Evolutionary conservation across 2,329 filamentous ascomycete species (phyloP).

Genomic region (Pseudogymnoascus sp.): DNA sequence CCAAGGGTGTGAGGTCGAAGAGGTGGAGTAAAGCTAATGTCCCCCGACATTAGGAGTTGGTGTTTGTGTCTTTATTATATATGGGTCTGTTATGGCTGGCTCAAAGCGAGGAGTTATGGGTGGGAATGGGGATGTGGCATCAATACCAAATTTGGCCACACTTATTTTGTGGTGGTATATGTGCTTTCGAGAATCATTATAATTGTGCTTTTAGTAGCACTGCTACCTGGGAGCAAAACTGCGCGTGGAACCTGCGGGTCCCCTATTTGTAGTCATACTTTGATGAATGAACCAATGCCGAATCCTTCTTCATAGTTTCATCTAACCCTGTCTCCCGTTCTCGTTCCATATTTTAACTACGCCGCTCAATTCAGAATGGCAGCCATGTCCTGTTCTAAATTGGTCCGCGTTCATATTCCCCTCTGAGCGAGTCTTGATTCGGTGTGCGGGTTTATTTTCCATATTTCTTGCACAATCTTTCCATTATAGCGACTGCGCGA

Average conservation of each 20-base stretch:
- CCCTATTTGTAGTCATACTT: not conserved
- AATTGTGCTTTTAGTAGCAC: not conserved
- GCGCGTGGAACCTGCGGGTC: not conserved
- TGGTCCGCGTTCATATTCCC: not conserved
- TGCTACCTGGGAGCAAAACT: not conserved
- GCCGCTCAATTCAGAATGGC: not conserved
- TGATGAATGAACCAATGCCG: not conserved
- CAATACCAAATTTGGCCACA: not conserved
- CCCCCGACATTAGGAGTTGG: not conserved
- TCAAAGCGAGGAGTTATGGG: not conserved
- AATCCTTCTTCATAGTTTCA: not conserved
- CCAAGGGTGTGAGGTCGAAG: slow-evolving; percentile 60
- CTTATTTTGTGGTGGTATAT: not conserved
- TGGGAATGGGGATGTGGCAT: not conserved
- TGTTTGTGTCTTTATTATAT: not conserved
- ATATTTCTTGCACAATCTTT: slow-evolving; percentile 64
- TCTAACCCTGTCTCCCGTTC: not conserved
- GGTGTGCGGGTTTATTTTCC: slow-evolving; percentile 26
- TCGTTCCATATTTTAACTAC: not conserved
- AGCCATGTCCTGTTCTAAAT: not conserved
- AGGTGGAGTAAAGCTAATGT: not conserved
- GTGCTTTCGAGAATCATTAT: not conserved
- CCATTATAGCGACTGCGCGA: slow-evolving; percentile 75
- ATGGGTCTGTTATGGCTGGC: not conserved
- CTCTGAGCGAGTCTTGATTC: not conserved